Percentiles rank a stretch among this genome's conserved stretches.
These are phyloP conservation scores for Taiozyma sp. DNA, from an alignment of 1,139 yeast genomes.

Conservation along the genomic window DNA sequence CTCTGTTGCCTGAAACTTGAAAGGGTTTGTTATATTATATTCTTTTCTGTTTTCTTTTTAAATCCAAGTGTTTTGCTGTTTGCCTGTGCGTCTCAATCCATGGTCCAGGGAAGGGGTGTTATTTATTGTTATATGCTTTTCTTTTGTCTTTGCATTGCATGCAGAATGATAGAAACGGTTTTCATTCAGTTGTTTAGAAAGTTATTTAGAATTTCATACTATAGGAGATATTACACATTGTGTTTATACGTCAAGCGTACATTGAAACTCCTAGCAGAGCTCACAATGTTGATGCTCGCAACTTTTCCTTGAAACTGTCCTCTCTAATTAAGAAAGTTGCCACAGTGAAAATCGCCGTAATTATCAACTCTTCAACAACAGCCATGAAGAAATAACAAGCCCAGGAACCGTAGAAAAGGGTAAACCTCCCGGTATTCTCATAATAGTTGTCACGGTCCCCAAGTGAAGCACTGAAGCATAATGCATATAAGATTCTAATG, in stretches of 20 bases:
- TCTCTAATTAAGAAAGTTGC: not conserved
- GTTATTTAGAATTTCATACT: not conserved
- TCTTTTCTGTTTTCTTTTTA: no score
- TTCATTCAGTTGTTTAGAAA: not conserved
- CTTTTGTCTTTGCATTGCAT: not conserved
- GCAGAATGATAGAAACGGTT: not conserved
- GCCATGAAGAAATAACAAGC: not conserved
- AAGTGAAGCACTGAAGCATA: not conserved
- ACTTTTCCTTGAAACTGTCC: no score
- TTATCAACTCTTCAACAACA: not conserved
- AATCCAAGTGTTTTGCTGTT: constrained; percentile 4
- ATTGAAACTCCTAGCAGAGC: not conserved
- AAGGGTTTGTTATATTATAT: not conserved
- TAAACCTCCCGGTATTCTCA: not conserved
- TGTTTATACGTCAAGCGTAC: not conserved
- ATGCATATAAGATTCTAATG: not conserved
- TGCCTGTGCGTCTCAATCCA: not conserved
- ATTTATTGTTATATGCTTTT: not conserved
- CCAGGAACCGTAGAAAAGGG: not conserved
- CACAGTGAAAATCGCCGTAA: not conserved
- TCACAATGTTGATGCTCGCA: not conserved
- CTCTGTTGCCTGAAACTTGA: not conserved
- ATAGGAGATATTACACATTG: not conserved
- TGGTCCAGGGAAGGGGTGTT: not conserved
- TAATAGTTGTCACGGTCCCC: not conserved